phyloP scores from a whole-genome alignment of 345 rosid genomes.

The Odontarrhena argentea region DNA sequence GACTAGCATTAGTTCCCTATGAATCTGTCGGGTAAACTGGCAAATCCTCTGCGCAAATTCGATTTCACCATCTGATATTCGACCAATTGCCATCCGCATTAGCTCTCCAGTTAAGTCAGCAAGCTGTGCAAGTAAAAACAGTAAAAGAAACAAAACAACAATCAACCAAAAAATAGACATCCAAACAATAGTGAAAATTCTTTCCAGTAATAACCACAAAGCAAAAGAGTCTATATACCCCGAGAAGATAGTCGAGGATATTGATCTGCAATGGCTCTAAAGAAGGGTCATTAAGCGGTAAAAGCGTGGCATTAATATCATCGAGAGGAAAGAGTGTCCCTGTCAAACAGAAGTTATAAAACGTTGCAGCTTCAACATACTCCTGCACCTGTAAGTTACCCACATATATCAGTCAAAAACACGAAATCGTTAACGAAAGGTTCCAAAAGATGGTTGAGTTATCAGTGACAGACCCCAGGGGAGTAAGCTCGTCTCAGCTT shows the following conservation, averaged over 20 bases:
- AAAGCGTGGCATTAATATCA: constrained; percentile 68
- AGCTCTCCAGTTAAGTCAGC: constrained; percentile 98
- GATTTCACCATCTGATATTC: constrained; percentile 86
- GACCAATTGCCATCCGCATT: constrained; percentile 92
- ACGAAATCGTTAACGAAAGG: constrained; percentile 11
- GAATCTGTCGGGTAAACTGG: constrained; percentile 72
- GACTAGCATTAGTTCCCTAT: constrained; percentile 71
- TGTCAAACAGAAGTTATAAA: constrained; percentile 74
- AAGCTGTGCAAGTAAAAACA: constrained; percentile 50
- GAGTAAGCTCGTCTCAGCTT: constrained; percentile 88
- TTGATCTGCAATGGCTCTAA: constrained; percentile 79
- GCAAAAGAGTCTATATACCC: constrained; percentile 52
- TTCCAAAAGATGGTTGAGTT: not conserved
- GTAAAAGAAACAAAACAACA: not conserved
- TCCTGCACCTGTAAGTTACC: constrained; percentile 75
- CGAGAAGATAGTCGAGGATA: constrained; percentile 87
- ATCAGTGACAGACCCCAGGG: constrained; percentile 71
- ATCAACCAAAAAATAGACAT: not conserved
- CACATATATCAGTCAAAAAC: constrained; percentile 2
- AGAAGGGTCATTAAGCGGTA: constrained; percentile 69
- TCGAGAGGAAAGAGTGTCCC: constrained; percentile 70
- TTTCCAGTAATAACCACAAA: not conserved
- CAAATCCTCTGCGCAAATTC: constrained; percentile 82
- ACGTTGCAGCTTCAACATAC: constrained; percentile 92
- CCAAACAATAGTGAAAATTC: not conserved